Base-by-base conservation (phyloP, 2,329 filamentous ascomycete species). In the Pseudomassariella vexata region DNA sequence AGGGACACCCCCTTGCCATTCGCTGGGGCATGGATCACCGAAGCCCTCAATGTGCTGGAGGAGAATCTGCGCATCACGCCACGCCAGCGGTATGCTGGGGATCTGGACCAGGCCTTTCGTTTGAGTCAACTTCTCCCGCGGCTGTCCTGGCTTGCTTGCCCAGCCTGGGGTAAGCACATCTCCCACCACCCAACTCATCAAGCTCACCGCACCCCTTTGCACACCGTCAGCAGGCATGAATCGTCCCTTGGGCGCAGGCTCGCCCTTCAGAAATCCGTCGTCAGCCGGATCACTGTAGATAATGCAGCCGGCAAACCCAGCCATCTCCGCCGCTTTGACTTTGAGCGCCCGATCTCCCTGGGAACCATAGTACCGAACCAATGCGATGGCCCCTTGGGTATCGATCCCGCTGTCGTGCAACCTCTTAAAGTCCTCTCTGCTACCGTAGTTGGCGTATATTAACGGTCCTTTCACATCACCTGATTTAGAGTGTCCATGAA, bases 121-220 rank as follows among this genome's bases (percentile, higher is more conserved):
- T 30, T 90, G 74, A 15, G 82, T 75, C 14, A 79, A 73, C 30
- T 76, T 68, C 48, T 92, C 67, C 30, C 86, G 75, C 25, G 79
- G 73, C 24, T 74, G 62, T 6, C 75, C 73, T 44, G 76, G 68
- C 27, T 72, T 79, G 56, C 82, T 88, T 37, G 85, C 80, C 69
- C 79, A 89, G 5, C 89, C 89, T 3, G 92, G 92, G 0, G 87
- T 94, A 26, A 96, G 70, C n/a, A 89, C 82, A 57, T 98, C 92
- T 22, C 92, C 92, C 1, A 94, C 62, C 4, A 95, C 76, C 77
- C 81, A 88, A 50, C 79, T 89, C 63, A 76, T 83, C 46, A 94
- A 61, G 40, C 82, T 82, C 17, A 95, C 92, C 5, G 78, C 74
- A 4, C 83, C 89, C 50, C 90, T 73, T 55, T 92, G 86, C 3